Evolutionary conservation across 805 yeast species (phyloP), one percentile per base, ranked within the genome.

Genomic region (Wickerhamomyces strasburgensis): DNA sequence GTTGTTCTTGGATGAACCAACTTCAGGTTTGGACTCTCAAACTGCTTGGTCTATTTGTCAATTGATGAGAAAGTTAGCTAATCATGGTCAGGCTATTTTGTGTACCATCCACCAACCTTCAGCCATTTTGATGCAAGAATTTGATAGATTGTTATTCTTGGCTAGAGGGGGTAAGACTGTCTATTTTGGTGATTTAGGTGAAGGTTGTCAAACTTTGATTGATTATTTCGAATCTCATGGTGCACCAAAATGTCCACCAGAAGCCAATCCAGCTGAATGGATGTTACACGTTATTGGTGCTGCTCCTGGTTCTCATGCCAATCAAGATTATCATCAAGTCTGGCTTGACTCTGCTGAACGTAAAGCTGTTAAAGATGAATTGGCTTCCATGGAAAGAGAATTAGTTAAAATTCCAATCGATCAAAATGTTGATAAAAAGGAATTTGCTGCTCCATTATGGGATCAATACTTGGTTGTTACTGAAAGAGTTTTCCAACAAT

Each of bases 91-190:
- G 56, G 81, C 82, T 28, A 75, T 77, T 52, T 61, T 77, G 55
- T 77, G 83, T 66, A 84, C 94, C 19, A 84, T 84, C 48, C 93
- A 84, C 61, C 94, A 84, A 61, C 94, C 95, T 52, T 84, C 93
- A 7, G 89, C 94, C 37, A 68, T 81, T 40, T 65, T 84, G 54
- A 68, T 84, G 62, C 73, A 83, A 54, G 85, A 80, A 51, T 84
- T 86, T 55, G 95, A 86, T 55, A 72, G 88, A 51, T 67, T 85
- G 48, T 64, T 84, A 45, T 77, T 84, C 51, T 65, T 83, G 56
- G 79, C 78, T 36, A 69, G 62, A 38, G 89, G 89, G 53, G 90
- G 89, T 56, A 60, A 73, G 51, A 80, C 88, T 8, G 84, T 79
- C 26, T 83, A 82, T 60, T 82, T 81, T 57, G 90, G 89, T 43